Base-by-base conservation (phyloP, 1,139 yeast genomes). In the Saccharomycopsis hybrid region DNA sequence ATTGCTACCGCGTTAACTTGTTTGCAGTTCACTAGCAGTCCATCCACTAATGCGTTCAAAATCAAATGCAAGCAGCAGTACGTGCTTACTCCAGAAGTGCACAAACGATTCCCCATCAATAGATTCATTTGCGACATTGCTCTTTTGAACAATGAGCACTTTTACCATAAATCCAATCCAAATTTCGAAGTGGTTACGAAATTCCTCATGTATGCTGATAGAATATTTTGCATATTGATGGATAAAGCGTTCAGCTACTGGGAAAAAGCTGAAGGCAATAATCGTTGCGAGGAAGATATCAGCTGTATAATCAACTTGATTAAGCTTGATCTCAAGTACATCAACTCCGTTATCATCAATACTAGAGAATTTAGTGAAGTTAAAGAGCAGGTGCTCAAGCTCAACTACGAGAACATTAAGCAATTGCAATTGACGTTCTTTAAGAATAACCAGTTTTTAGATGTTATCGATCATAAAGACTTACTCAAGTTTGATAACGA, bases 401-500 rank as follows among this genome's bases (percentile, higher is more conserved):
- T 52, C 8, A 46, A 42, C 30, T 52, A 49, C 29, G 48, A 38
- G 13, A 43, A 50, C 40, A 41, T 50, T 24, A 46, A 36, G 9
- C 42, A 43, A 27, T 33, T 50, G 7, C 51, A 52, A 35, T 31
- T 49, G 29, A 40, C 18, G 24, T 52, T 52, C 24, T 44, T 52
- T 8, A 46, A 50, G 31, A 39, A 43, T 29, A 43, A 47, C 29
- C 54, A 52, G 28, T 51, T 46, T 33, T 42, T 37, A 27, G 50
- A 43, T 9, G 42, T 36, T n/a, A 31, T 46, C 7, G 39, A 42
- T 13, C 25, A 30, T 30, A n/a, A 36, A 24, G 53, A 52, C 18
- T 31, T 47, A 18, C 25, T 32, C 11, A 41, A 18, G 18, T 52
- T 32, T 42, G 40, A 50, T 28, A 13, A 27, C 7, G 35, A 36